A percentile compares a stretch with the other conserved stretches of the same genome.
These are phyloP conservation scores for Hericium rajendrae DNA, from an alignment of 768 basidiomycete species.

Conservation along the genomic window DNA sequence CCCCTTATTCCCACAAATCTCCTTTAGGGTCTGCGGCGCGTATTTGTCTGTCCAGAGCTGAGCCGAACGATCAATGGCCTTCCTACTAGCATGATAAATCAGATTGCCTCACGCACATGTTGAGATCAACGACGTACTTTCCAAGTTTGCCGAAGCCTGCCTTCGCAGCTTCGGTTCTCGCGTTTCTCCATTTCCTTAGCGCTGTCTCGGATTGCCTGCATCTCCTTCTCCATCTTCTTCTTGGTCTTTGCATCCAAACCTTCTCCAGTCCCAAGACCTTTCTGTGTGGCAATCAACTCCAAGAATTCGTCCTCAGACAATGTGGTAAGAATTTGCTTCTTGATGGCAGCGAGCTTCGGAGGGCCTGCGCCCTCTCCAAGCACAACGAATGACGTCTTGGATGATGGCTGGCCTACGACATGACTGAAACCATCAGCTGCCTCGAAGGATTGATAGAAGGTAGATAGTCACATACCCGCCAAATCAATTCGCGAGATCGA, in stretches of 20 bases:
- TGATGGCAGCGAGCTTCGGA: constrained; percentile 77
- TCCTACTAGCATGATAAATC: constrained; percentile 17
- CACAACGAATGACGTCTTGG: too few relatives aligned
- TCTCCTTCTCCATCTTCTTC: too few relatives aligned
- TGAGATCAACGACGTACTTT: constrained; percentile 12
- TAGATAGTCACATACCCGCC: constrained; percentile 55
- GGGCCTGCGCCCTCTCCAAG: constrained; percentile 86
- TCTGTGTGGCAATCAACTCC: constrained; percentile 69
- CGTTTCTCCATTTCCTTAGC: too few relatives aligned
- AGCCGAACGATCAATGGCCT: constrained; percentile 33
- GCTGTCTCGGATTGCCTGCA: too few relatives aligned
- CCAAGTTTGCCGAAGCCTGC: constrained; percentile 9
- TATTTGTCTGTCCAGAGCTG: constrained; percentile 96
- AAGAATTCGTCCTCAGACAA: too few relatives aligned
- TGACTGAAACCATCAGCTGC: constrained; percentile 42
- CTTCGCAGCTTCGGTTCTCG: constrained; percentile 35
- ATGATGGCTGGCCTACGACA: constrained; percentile 79
- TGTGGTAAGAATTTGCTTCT: constrained; percentile 67
- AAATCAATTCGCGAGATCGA: constrained; percentile 84
- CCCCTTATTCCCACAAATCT: constrained; percentile 92
- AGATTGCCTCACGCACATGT: neutral
- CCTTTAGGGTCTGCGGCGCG: constrained; percentile 78
- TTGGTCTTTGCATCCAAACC: too few relatives aligned
- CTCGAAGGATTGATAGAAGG: neutral
- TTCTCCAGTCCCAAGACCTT: constrained; percentile 32